A percentile compares a stretch with the other conserved stretches of the same genome.
phyloP scores from a whole-genome alignment of 768 basidiomycete genomes.

The Mycena metata region DNA sequence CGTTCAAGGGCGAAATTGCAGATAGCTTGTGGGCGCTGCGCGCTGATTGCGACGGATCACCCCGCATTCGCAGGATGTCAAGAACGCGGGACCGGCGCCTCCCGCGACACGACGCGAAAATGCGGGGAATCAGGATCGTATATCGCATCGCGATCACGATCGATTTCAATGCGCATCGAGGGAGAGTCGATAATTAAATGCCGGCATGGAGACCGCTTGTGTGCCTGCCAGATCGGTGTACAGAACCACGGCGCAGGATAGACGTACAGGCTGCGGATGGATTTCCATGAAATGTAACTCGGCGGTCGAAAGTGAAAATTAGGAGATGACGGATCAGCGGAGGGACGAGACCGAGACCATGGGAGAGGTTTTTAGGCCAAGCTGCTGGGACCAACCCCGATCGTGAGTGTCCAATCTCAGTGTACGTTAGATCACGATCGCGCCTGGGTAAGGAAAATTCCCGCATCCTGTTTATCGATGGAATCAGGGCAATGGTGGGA shows the following conservation, averaged over 20 bases:
- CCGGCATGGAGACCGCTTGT: too few species aligned
- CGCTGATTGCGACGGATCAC: slow-evolving; percentile 11
- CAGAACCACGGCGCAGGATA: too few species aligned
- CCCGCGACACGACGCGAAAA: slow-evolving; percentile 1
- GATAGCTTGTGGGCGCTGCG: too few species aligned
- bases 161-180: slow-evolving; percentile 6
- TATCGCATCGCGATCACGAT: slow-evolving; percentile 15
- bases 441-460: slow-evolving; percentile 15
- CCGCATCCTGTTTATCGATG: slow-evolving; percentile 28
- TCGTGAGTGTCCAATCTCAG: slow-evolving; percentile 2
- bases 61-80: slow-evolving; percentile 8
- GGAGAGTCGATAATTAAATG: background rate
- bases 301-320: too few species aligned
- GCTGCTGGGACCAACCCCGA: slow-evolving; percentile 6
- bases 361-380: background rate
- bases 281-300: too few species aligned
- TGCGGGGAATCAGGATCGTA: slow-evolving; percentile 13
- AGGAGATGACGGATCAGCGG: background rate
- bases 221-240: too few species aligned
- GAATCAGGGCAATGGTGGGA: background rate
- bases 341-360: too few species aligned
- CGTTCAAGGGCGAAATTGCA: too few species aligned
- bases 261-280: too few species aligned
- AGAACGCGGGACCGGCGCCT: background rate
- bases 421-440: slow-evolving; percentile 24